These are phyloP conservation scores for Odontarrhena argentea DNA, from an alignment of 345 rosid species.

Conservation along the genomic window DNA sequence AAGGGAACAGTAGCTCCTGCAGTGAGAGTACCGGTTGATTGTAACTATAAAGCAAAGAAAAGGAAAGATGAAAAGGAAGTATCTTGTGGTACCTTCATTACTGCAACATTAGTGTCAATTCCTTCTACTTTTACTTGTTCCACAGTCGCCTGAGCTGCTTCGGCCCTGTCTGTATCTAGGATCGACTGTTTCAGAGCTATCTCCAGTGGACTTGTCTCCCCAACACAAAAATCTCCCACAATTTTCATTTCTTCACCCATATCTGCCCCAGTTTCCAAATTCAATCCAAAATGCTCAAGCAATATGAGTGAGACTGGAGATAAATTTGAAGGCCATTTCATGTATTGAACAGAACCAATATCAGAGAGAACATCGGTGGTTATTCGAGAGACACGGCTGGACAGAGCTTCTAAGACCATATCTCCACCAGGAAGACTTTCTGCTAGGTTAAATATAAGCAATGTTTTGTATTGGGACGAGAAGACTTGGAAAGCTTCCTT, in stretches of 20 bases:
- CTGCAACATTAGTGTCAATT: conserved; percentile 82
- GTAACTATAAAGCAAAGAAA: conserved; percentile 1
- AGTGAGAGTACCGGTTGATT: conserved; percentile 23
- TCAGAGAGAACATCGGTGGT: conserved; percentile 40
- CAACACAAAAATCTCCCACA: conserved; percentile 74
- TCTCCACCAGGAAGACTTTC: conserved; percentile 96
- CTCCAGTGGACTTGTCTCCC: conserved; percentile 82
- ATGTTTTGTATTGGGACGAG: conserved; percentile 76
- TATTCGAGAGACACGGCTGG: conserved; percentile 59
- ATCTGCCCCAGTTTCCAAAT: conserved; percentile 49
- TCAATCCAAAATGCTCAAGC: conserved; percentile 67
- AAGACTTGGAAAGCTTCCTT: conserved; percentile 78
- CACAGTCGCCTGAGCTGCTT: conserved; percentile 95
- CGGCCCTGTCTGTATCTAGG: conserved; percentile 66
- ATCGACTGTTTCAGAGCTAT: conserved; percentile 73
- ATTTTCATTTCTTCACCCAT: conserved; percentile 46
- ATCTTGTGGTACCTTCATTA: conserved; percentile 69
- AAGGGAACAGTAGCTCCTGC: conserved; percentile 80
- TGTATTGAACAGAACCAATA: conserved; percentile 43
- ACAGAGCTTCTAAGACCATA: conserved; percentile 68
- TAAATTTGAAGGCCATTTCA: conserved; percentile 51
- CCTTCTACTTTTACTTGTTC: conserved; percentile 97
- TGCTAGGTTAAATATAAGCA: conserved; percentile 82
- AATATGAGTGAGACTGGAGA: conserved; percentile 67
- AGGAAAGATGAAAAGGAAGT: not conserved